Evolutionary conservation across 2,329 filamentous ascomycete species (phyloP).

Genomic region (Neonectria hederae): DNA sequence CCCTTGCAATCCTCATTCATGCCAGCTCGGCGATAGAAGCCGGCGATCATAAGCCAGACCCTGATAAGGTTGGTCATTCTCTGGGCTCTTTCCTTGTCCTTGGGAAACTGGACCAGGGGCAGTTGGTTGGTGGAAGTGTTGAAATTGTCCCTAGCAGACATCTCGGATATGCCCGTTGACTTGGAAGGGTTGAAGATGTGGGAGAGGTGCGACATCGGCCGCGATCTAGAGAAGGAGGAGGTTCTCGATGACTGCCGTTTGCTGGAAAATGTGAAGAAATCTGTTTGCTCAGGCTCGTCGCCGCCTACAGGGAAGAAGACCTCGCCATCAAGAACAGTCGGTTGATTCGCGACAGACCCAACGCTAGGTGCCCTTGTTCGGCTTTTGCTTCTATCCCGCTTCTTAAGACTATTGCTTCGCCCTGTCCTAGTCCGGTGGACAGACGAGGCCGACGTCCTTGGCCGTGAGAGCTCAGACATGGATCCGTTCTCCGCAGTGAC

Average conservation of each 20-base stretch:
- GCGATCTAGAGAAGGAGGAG: constrained; percentile 55
- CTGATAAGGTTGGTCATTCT: constrained; percentile 70
- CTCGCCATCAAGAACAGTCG: constrained; percentile 61
- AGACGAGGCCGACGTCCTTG: constrained; percentile 46
- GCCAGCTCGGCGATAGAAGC: constrained; percentile 84
- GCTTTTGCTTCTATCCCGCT: constrained; percentile 61
- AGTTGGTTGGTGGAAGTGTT: constrained; percentile 58
- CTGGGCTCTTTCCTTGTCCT: constrained; percentile 61
- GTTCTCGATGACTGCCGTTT: constrained; percentile 51
- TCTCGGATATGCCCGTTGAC: constrained; percentile 52
- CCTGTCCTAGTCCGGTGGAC: constrained; percentile 51
- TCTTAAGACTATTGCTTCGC: constrained; percentile 62
- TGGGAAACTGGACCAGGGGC: constrained; percentile 64
- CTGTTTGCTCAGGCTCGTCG: constrained; percentile 53
- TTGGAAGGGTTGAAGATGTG: constrained; percentile 54
- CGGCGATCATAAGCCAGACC: constrained; percentile 91
- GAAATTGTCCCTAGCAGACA: constrained; percentile 49
- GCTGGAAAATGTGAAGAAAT: constrained; percentile 56
- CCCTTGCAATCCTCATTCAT: constrained; percentile 83
- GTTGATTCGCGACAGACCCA: constrained; percentile 49
- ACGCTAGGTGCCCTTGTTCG: constrained; percentile 57
- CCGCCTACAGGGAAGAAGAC: constrained; percentile 56
- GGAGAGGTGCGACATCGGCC: constrained; percentile 57
- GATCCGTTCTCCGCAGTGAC: constrained; percentile 73
- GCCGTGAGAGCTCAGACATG: constrained; percentile 47